Evolutionary conservation across 2,329 filamentous ascomycete genomes (phyloP).

Genomic region (Penicillium concentricum): DNA sequence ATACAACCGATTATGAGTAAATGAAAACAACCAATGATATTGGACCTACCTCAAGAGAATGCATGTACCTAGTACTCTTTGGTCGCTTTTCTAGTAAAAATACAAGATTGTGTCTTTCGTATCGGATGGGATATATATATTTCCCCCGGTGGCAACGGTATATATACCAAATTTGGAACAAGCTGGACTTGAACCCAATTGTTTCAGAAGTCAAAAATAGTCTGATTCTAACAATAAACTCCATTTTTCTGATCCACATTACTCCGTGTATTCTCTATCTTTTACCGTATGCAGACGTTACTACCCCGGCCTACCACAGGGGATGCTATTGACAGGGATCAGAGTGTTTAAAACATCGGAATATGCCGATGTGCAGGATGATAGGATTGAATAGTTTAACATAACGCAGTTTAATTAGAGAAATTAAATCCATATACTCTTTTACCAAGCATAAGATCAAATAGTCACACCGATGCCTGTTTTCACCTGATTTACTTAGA

Average conservation of each 20-base stretch:
- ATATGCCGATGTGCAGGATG: constrained; percentile 17
- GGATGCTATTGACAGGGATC: constrained; percentile 7
- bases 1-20: constrained; percentile 2
- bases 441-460: background rate
- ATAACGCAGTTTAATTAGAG: background rate
- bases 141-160: background rate
- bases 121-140: background rate
- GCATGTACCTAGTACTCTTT: background rate
- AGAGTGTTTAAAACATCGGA: constrained; percentile 14
- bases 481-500: background rate
- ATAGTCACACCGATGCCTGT: background rate
- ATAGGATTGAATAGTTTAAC: constrained; percentile 1
- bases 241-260: no score
- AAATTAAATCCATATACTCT: background rate
- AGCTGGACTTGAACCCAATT: background rate
- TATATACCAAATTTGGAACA: background rate
- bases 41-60: background rate
- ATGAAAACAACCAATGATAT: background rate
- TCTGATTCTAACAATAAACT: background rate
- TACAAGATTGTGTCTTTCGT: background rate
- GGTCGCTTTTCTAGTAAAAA: background rate
- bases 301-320: constrained; percentile 3
- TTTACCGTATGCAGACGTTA: background rate
- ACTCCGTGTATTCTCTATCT: no score
- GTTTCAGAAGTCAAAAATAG: constrained; percentile 7